A percentile compares a stretch with the other conserved stretches of the same genome.
These are phyloP conservation scores for Epithemia pelagica DNA, from an alignment of 108 stramenopile genomes.

Conservation along the genomic window DNA sequence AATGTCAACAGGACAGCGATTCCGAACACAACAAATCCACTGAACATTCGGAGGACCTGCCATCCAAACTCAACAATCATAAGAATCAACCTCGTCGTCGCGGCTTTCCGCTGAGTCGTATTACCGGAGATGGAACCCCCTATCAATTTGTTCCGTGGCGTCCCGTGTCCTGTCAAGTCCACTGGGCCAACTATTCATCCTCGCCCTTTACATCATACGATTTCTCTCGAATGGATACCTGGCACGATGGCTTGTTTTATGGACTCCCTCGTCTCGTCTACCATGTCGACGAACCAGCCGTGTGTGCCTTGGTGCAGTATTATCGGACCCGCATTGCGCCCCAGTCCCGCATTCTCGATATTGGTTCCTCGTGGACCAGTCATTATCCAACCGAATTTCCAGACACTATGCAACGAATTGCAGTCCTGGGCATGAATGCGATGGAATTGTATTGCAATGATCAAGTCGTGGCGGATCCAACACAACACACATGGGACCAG, in stretches of 20 bases:
- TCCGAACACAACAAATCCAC: too few relatives aligned
- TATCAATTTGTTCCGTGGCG: too few relatives aligned
- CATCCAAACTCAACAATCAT: too few relatives aligned
- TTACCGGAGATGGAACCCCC: too few relatives aligned
- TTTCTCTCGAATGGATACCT: conserved; percentile 55
- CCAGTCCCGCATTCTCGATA: conserved; percentile 53
- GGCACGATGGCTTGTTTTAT: conserved; percentile 55
- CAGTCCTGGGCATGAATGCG: conserved; percentile 72
- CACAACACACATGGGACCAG: too few relatives aligned
- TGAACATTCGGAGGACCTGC: too few relatives aligned
- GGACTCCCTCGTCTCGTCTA: conserved; percentile 60
- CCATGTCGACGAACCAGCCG: conserved; percentile 73
- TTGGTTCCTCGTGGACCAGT: conserved; percentile 67
- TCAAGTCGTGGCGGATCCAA: conserved; percentile 50
- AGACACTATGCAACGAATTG: conserved; percentile 35
- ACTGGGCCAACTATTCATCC: too few relatives aligned
- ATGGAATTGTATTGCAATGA: conserved; percentile 51
- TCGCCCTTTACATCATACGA: conserved; percentile 51
- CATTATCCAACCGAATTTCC: conserved; percentile 42
- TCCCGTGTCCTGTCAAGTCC: too few relatives aligned
- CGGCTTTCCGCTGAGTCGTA: too few relatives aligned
- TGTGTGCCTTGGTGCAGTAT: conserved; percentile 39
- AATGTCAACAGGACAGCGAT: too few relatives aligned
- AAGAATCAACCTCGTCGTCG: too few relatives aligned
- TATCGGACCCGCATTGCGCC: conserved; percentile 29